Percentiles rank a stretch among this genome's conserved stretches.
phyloP scores from a whole-genome alignment of 2,329 filamentous ascomycete species.

The Endothia cerciana region DNA sequence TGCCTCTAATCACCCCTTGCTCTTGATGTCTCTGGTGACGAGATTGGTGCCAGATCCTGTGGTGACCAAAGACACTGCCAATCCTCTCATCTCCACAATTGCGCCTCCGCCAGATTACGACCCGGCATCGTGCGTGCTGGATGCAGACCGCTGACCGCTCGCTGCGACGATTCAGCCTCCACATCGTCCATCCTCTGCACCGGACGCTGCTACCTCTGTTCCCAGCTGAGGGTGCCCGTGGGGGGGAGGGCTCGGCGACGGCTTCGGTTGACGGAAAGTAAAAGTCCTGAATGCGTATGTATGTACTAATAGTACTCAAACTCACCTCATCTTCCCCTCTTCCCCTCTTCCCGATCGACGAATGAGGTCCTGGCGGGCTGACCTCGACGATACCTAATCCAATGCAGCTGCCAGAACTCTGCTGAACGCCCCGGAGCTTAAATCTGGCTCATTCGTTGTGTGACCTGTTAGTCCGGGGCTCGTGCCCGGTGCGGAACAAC shows the following conservation, averaged over 20 bases:
- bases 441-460: too few species aligned
- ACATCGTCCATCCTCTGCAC: not conserved
- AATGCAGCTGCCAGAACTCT: too few species aligned
- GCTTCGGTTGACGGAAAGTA: not conserved
- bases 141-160: not conserved
- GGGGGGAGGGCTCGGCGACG: not conserved
- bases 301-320: not conserved
- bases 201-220: not conserved
- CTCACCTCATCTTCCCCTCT: not conserved
- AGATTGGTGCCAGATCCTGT: not conserved
- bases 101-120: too few species aligned
- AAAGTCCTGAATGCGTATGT: not conserved
- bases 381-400: not conserved
- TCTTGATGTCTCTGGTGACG: not conserved
- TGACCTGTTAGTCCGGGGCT: too few species aligned
- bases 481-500: too few species aligned
- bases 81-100: not conserved
- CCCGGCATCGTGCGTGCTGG: not conserved
- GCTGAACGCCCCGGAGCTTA: too few species aligned
- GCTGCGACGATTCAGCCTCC: not conserved
- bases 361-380: not conserved
- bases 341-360: not conserved
- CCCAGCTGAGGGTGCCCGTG: not conserved
- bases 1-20: not conserved
- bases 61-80: constrained; percentile 1